Evolutionary conservation across 1,284 basidiomycete species (phyloP), one percentile per base, ranked within the genome.

Genomic region (Pisolithus thermaeus): DNA sequence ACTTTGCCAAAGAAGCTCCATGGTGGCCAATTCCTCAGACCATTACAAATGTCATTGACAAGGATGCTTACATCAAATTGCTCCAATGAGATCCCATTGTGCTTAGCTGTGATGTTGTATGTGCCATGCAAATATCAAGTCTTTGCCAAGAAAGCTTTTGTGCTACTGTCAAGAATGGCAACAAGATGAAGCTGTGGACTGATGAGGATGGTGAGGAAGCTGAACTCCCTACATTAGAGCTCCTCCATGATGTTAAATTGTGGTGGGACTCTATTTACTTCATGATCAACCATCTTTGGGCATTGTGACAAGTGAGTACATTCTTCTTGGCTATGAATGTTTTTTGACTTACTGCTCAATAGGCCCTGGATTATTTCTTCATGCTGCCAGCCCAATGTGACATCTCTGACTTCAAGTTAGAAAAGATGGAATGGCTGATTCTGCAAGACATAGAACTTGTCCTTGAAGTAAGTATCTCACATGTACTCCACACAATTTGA

Each of bases 181-280:
- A 54, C 27, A 7, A 47, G 18, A 51, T 36, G 32, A 47, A 48
- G 7, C 47, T 36, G 45, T 54, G 46, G 23, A 25, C 22, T 7
- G 46, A 50, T 14, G 25, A 42, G 2, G n/a, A 43, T 16, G 32
- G 48, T 4, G 18, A 41, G 16, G 27, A 27, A 7, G 22, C 20
- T 1, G 14, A 44, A n/a, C 28, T 55, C 36, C 42, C 50, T 4
- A 9, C 42, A 2, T 1, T 36, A 8, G 18, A 55, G 30, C 42
- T 49, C 18, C 25, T 55, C 18, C 7, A 3, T 4, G 51, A 55
- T 47, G 38, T 49, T 16, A 40, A 37, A 18, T 45, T 42, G 8
- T 3, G 5, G 9, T 56, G 54, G 54, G 49, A 56, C 25, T 56
- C 46, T 0, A 38, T 49, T 9, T 56, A 56, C 27, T 30, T 48